Conservation (phyloP, 2,329 filamentous ascomycete species). For the Alternaria sp. region DNA sequence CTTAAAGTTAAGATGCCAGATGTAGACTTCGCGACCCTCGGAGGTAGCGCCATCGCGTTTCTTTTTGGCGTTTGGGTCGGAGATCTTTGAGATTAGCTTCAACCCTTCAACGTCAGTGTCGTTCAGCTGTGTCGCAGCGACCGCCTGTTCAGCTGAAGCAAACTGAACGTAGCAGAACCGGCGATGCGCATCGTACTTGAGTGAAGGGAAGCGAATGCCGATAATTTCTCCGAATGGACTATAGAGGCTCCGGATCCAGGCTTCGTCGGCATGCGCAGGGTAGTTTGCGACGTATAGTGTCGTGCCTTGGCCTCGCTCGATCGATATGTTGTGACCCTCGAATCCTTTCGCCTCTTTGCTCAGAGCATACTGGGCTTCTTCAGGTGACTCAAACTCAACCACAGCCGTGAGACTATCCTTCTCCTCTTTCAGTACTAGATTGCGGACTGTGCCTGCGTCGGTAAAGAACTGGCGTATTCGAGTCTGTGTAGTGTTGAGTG, state of each 20-base stretch:
- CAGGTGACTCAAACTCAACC: slow-evolving; percentile 81
- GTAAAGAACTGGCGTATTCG: slow-evolving; percentile 89
- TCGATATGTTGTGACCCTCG: slow-evolving; percentile 73
- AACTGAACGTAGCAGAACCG: slow-evolving; percentile 98
- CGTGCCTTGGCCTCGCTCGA: slow-evolving; percentile 75
- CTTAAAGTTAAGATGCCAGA: slow-evolving; percentile 85
- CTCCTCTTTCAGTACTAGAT: slow-evolving; percentile 72
- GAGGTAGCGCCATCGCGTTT: slow-evolving; percentile 77
- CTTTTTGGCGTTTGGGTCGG: slow-evolving; percentile 80
- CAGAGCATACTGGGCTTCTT: slow-evolving; percentile 82
- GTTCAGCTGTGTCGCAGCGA: slow-evolving; percentile 71
- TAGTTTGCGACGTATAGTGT: slow-evolving; percentile 94
- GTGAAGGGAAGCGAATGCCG: slow-evolving; percentile 85
- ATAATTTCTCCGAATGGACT: slow-evolving; percentile 77
- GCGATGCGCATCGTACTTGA: slow-evolving; percentile 86
- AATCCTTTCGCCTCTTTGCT: slow-evolving; percentile 83
- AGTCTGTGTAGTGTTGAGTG: slow-evolving; percentile 70
- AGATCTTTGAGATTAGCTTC: slow-evolving; percentile 79
- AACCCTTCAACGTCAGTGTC: slow-evolving; percentile 71
- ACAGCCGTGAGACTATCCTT: slow-evolving; percentile 70
- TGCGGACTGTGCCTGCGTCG: slow-evolving; percentile 84
- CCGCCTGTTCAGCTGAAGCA: slow-evolving; percentile 56
- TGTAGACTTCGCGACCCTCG: slow-evolving; percentile 86
- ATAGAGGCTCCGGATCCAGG: slow-evolving; percentile 72
- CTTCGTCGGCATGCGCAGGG: slow-evolving; percentile 75